Percentiles rank a stretch among this genome's conserved stretches.
phyloP scores from a whole-genome alignment of 495 filamentous ascomycete species.

The Penicillium verhagenii region DNA sequence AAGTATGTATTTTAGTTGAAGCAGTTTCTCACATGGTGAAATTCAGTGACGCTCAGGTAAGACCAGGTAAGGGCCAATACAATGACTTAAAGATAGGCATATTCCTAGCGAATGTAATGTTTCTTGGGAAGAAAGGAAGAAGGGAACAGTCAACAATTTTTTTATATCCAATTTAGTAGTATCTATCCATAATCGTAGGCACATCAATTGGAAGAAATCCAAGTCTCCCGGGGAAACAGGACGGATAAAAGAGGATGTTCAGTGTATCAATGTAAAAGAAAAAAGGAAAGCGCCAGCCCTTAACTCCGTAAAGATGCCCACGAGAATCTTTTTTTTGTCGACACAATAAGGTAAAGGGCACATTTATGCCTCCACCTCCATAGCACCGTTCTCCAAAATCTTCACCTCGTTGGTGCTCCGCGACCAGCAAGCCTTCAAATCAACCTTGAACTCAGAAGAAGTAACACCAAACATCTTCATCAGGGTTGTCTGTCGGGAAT shows the following conservation, averaged over 20 bases:
- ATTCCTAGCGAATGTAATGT: constrained; percentile 31
- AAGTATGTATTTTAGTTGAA: constrained; percentile 53
- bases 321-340: constrained; percentile 29
- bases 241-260: constrained; percentile 21
- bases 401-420: constrained; percentile 41
- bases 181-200: constrained; percentile 37
- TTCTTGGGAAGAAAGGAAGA: constrained; percentile 1
- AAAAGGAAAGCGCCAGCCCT: constrained; percentile 35
- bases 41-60: constrained; percentile 50
- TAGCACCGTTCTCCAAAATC: constrained; percentile 38
- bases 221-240: constrained; percentile 18
- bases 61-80: constrained; percentile 64
- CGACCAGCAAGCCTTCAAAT: constrained; percentile 63
- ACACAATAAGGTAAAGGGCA: constrained; percentile 20
- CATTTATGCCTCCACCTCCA: constrained; percentile 43
- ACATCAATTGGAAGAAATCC: constrained; percentile 32
- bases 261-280: constrained; percentile 17
- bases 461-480: constrained; percentile 91
- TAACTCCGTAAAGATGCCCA: constrained; percentile 42
- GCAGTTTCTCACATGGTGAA: constrained; percentile 20
- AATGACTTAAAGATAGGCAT: constrained; percentile 35
- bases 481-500: constrained; percentile 85
- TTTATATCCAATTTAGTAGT: constrained; percentile 27
- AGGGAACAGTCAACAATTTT: constrained; percentile 6
- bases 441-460: constrained; percentile 82